Percentiles rank a stretch among this genome's conserved stretches.
Evolutionary conservation across 2,329 filamentous ascomycete species (phyloP).

Genomic region (Lecanicillium sp.): DNA sequence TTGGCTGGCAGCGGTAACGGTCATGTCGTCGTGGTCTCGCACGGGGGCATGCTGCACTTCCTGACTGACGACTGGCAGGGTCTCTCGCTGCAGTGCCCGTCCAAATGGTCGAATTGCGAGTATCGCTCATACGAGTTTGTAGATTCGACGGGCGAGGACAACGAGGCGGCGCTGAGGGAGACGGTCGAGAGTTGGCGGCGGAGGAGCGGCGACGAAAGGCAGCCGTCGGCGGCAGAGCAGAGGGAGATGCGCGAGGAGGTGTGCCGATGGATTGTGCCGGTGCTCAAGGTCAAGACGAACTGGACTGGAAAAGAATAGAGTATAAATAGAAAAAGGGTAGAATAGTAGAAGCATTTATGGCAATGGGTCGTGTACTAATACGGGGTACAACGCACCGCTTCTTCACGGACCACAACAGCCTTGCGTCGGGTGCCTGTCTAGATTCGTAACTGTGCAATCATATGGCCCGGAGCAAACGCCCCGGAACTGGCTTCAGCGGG

Average conservation of each 20-base stretch:
- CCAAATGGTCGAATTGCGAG: constrained; percentile 62
- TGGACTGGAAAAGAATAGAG: too few relatives aligned
- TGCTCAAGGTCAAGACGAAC: not conserved
- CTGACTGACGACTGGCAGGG: constrained; percentile 67
- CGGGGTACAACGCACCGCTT: too few relatives aligned
- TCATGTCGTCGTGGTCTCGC: constrained; percentile 64
- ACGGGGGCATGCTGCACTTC: constrained; percentile 70
- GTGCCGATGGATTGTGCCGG: not conserved
- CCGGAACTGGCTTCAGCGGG: too few relatives aligned
- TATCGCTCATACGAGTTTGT: constrained; percentile 53
- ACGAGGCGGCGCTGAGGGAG: not conserved
- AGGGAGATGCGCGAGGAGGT: not conserved
- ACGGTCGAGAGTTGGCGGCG: not conserved
- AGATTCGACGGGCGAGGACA: constrained; percentile 33
- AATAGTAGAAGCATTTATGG: too few relatives aligned
- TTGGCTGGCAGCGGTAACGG: constrained; percentile 37
- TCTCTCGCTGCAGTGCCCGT: constrained; percentile 29
- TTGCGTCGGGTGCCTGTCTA: too few relatives aligned
- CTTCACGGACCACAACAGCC: too few relatives aligned
- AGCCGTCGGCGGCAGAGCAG: not conserved
- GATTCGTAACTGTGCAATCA: too few relatives aligned
- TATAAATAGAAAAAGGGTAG: too few relatives aligned
- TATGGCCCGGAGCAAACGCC: too few relatives aligned
- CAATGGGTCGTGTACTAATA: too few relatives aligned
- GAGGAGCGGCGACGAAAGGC: not conserved